phyloP scores from a whole-genome alignment of 768 basidiomycete genomes.

The Leucocoprinus sp. region DNA sequence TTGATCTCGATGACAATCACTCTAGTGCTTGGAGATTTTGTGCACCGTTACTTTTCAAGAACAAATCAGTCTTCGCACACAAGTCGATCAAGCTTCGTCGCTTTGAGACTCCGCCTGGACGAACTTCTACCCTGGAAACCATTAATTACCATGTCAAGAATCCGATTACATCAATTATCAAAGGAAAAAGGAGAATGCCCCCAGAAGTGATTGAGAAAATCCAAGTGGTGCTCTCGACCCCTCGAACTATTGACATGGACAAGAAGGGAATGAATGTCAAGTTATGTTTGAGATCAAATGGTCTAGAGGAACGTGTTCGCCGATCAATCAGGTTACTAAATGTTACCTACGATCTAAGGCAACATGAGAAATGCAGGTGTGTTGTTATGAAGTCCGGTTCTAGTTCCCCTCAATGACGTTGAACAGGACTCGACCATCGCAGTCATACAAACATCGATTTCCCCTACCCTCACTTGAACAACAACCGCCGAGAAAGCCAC shows the following conservation, averaged over 20 bases:
- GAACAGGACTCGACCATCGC: conserved; percentile 33
- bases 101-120: conserved; percentile 36
- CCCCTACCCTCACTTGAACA: conserved; percentile 45
- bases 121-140: conserved; percentile 25
- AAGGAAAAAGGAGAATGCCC: conserved; percentile 32
- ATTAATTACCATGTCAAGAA: conserved; percentile 39
- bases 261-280: conserved; percentile 44
- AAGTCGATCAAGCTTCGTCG: conserved; percentile 45
- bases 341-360: conserved; percentile 50
- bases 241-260: conserved; percentile 41
- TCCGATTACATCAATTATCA: conserved; percentile 15
- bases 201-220: conserved; percentile 50
- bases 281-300: conserved; percentile 52
- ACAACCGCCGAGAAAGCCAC: conserved; percentile 59
- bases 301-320: conserved; percentile 39
- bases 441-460: conserved; percentile 34
- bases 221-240: conserved; percentile 56
- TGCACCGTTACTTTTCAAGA: conserved; percentile 42
- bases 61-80: conserved; percentile 31
- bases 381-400: background rate
- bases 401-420: background rate
- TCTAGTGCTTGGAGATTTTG: conserved; percentile 43
- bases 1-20: conserved; percentile 33
- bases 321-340: conserved; percentile 47
- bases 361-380: conserved; percentile 62